Evolutionary conservation across 108 stramenopile species (phyloP).

Genomic region (Cyclotella baltica): DNA sequence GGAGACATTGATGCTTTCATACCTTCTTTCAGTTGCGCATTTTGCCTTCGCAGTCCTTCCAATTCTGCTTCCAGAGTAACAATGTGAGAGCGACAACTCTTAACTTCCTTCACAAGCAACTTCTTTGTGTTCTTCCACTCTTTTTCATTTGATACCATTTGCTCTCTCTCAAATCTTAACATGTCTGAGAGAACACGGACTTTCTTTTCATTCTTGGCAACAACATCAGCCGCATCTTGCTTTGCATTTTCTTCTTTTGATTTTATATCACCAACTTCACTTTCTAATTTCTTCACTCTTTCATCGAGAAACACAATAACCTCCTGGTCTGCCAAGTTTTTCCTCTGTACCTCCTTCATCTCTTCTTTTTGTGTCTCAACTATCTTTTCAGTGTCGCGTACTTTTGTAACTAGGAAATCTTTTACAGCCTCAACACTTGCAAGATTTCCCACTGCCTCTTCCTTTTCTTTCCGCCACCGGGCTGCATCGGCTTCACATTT

Average conservation of each 20-base stretch:
- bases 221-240: constrained; percentile 51
- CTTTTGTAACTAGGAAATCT: constrained; percentile 76
- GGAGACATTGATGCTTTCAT: constrained; percentile 24
- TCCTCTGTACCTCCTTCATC: constrained; percentile 63
- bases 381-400: constrained; percentile 71
- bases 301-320: constrained; percentile 91
- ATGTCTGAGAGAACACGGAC: constrained; percentile 75
- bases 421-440: constrained; percentile 82
- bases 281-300: constrained; percentile 80
- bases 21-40: constrained; percentile 68
- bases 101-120: constrained; percentile 89
- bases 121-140: constrained; percentile 86
- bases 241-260: constrained; percentile 41
- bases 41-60: constrained; percentile 79
- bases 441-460: constrained; percentile 71
- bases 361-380: constrained; percentile 57
- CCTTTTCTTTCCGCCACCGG: constrained; percentile 59
- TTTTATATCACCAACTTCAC: constrained; percentile 43
- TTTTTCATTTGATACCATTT: constrained; percentile 66
- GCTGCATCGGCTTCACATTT: constrained; percentile 67
- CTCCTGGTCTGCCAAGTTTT: constrained; percentile 88
- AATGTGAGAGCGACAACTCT: constrained; percentile 78
- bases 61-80: constrained; percentile 76
- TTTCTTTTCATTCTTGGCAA: constrained; percentile 65
- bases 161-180: constrained; percentile 84